phyloP scores from a whole-genome alignment of 192 early-diverging fungal genomes.

The Coemansia sp. region DNA sequence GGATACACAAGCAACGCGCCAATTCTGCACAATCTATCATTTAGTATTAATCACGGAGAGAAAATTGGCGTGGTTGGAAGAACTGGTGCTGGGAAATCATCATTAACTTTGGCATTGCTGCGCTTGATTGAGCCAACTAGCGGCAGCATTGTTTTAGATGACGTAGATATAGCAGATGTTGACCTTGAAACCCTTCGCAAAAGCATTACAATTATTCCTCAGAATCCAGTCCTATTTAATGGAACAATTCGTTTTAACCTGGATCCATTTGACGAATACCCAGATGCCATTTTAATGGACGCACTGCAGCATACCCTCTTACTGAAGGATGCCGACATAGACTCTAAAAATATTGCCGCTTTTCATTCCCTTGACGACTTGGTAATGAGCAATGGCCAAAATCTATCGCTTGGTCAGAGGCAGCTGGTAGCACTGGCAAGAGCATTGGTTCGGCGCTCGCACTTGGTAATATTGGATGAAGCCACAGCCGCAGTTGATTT shows the following conservation, averaged over 20 bases:
- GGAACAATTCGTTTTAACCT: constrained; percentile 80
- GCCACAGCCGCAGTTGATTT: constrained; percentile 86
- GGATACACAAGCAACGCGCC: constrained; percentile 60
- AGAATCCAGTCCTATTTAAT: constrained; percentile 75
- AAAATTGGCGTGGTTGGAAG: constrained; percentile 89
- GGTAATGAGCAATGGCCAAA: constrained; percentile 66
- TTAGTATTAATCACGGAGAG: constrained; percentile 63
- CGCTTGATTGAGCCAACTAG: constrained; percentile 66
- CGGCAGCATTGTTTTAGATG: constrained; percentile 71
- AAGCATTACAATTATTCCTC: constrained; percentile 79
- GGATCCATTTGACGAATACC: constrained; percentile 77
- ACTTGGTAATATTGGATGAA: constrained; percentile 77
- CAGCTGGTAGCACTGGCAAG: constrained; percentile 74
- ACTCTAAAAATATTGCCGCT: background rate
- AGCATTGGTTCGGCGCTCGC: constrained; percentile 65
- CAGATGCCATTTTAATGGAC: constrained; percentile 39
- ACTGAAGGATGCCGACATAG: constrained; percentile 3
- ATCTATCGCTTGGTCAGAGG: constrained; percentile 73
- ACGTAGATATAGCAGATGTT: constrained; percentile 68
- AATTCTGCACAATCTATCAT: constrained; percentile 67
- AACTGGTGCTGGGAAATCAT: constrained; percentile 78
- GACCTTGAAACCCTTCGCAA: constrained; percentile 70
- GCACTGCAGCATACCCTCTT: constrained; percentile 23
- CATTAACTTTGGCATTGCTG: constrained; percentile 65
- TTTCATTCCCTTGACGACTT: constrained; percentile 13